Evolutionary conservation across 2,329 filamentous ascomycete species (phyloP).

Genomic region (Cladosporium cucumerinum): DNA sequence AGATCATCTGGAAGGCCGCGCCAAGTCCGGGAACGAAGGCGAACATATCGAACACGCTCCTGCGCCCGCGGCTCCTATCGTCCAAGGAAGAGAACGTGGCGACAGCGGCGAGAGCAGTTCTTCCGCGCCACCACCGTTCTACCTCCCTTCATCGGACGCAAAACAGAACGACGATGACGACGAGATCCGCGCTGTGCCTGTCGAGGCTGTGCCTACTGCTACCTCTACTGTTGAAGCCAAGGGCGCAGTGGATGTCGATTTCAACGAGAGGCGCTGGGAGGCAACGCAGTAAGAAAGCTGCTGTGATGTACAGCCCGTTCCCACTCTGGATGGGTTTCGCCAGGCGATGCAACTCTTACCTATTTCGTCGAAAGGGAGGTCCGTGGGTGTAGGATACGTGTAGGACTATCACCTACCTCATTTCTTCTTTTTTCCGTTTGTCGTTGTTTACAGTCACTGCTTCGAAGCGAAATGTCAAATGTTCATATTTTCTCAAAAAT

Average conservation of each 20-base stretch:
- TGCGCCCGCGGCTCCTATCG: constrained; percentile 11
- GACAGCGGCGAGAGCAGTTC: constrained; percentile 28
- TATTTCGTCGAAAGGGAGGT: background rate
- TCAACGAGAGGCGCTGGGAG: constrained; percentile 19
- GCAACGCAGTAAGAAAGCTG: constrained; percentile 19
- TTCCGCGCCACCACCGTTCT: background rate
- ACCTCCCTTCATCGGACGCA: constrained; percentile 2
- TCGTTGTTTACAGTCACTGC: background rate
- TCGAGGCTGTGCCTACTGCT: constrained; percentile 4
- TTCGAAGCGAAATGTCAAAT: background rate
- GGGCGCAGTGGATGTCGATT: constrained; percentile 24
- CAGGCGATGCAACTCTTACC: background rate
- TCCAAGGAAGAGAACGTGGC: constrained; percentile 18
- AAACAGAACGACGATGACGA: constrained; percentile 21
- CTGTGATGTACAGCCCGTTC: background rate
- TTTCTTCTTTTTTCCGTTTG: background rate
- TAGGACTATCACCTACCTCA: background rate
- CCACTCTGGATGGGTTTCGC: background rate
- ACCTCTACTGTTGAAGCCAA: constrained; percentile 20
- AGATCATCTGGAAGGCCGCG: constrained; percentile 34
- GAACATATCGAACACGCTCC: constrained; percentile 41
- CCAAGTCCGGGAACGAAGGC: constrained; percentile 20
- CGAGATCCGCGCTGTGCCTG: constrained; percentile 23
- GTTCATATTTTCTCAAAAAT: background rate
- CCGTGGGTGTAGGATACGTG: background rate